Evolutionary conservation across 2,329 filamentous ascomycete genomes (phyloP), one percentile per base, ranked within the genome.

Genomic region (Stemphylium beticola): DNA sequence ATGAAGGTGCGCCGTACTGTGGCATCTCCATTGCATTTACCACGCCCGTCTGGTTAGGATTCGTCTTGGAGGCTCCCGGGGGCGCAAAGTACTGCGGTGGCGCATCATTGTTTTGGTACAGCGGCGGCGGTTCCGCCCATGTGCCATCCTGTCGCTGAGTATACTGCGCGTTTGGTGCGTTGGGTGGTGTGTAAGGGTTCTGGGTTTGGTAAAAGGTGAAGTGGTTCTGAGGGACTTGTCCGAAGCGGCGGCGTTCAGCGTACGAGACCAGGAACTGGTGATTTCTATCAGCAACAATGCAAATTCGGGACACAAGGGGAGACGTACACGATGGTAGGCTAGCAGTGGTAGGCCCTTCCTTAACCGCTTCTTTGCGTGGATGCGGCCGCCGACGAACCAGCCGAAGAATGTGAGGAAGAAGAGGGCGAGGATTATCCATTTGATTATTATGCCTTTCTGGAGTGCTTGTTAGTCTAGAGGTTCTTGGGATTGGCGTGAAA

Each of bases 301-400:
- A 11, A 12, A 3, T 29, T n/a, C 7, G 4, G 7, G 38, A 29
- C 9, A 43, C 11, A 4, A 17, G 26, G 45, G 34, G 32, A 5
- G 17, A 64, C 71, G 18, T 69, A 77, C 74, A 50, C 87, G 79
- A 75, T 95, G 90, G 69, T 93, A 93, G 58, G 75, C 76, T 32
- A 92, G 75, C 14, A 90, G 87, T 15, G 81, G 78, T 33, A 86
- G 78, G 1, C 89, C 89, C 72, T 86, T 87, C 57, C 78, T 81
- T 60, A 93, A 79, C 41, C 91, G 82, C 40, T 77, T 76, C 71
- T 85, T 85, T 40, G 90, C 91, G 75, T 93, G 91, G 41, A 84
- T 76, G 73, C 89, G 89, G 57, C 89, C 89, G 55, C 85, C 80
- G 49, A 90, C 62, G 66, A 92, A 79, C 80, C 87, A 91, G 37